Base-by-base conservation (phyloP, 2,329 filamentous ascomycete species). In the Alternaria incomplexa region DNA sequence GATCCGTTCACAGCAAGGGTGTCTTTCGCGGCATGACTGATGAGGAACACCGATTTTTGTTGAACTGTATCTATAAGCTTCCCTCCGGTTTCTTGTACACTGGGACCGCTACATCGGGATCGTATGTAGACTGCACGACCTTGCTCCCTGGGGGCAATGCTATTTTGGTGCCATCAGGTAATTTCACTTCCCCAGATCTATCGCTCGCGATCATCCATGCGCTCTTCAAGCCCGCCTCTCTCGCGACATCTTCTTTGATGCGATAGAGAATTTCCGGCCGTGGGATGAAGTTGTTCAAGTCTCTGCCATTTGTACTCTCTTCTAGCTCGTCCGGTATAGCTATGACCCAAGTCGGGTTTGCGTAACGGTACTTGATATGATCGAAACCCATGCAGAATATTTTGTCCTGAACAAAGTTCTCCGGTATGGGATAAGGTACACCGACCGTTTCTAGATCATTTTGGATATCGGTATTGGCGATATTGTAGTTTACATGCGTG, bases 241-340 rank as follows among this genome's bases (percentile, higher is more conserved):
- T 50, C 12, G 63, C 61, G 6, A 66, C 36, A 3, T 62, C 43
- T 20, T 32, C 17, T 23, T 59, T 60, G 8, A 66, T 11, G 6
- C 63, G 44, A 51, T 62, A 62, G 23, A 66, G 20, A 10, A 56
- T 60, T 4, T 62, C 51, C n/a, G 57, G 59, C 12, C 36, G 51
- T n/a, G 65, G 65, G 4, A 44, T n/a, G 12, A 56, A 55, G 12
- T 22, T 65, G 7, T 50, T 15, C 36, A 58, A 20, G 6, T 52
- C 12, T 12, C 44, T 40, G 11, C 10, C 10, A 25, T 60, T 50
- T 2, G 55, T 58, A 6, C 57, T 54, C 26, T 56, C 44, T 15
- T 68, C 60, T 12, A 53, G 22, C 32, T 68, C 65, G 4, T 60
- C 60, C 4, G 63, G 63, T 26, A 43, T 56, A 20, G 60, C 55